phyloP scores from a whole-genome alignment of 441 rosid genomes.

The Bocquillonia castaneifolia region DNA sequence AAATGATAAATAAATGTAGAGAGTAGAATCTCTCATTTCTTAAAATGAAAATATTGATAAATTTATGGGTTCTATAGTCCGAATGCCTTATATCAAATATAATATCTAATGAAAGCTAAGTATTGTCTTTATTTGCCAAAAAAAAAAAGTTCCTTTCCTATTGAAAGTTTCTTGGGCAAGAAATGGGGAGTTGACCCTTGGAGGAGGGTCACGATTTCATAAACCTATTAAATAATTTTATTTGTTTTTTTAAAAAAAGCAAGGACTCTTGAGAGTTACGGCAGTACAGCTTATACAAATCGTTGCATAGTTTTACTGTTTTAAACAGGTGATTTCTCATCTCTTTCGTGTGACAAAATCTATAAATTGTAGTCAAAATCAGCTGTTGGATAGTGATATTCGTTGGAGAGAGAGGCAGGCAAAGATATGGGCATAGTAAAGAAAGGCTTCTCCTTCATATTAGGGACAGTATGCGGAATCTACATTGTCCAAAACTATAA shows the following conservation, averaged over 20 bases:
- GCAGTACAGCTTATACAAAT: not conserved
- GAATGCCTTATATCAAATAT: no score
- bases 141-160: no score
- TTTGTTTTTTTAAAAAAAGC: not conserved
- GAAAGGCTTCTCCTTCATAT: conserved; percentile 29
- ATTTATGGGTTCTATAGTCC: no score
- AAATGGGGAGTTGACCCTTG: conserved; percentile 5
- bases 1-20: no score
- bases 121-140: no score
- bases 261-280: not conserved
- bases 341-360: not conserved
- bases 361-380: not conserved
- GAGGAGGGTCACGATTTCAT: not conserved
- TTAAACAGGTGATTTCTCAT: no score
- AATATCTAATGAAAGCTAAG: no score
- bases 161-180: not conserved
- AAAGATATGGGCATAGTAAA: conserved; percentile 32
- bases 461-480: conserved; percentile 33
- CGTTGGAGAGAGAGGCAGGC: no score
- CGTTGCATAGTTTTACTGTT: not conserved
- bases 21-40: no score
- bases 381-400: no score
- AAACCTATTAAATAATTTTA: no score
- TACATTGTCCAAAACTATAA: conserved; percentile 47
- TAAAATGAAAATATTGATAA: no score